phyloP scores from a whole-genome alignment of 1,284 basidiomycete genomes.

The Rhodotorula sp. region DNA sequence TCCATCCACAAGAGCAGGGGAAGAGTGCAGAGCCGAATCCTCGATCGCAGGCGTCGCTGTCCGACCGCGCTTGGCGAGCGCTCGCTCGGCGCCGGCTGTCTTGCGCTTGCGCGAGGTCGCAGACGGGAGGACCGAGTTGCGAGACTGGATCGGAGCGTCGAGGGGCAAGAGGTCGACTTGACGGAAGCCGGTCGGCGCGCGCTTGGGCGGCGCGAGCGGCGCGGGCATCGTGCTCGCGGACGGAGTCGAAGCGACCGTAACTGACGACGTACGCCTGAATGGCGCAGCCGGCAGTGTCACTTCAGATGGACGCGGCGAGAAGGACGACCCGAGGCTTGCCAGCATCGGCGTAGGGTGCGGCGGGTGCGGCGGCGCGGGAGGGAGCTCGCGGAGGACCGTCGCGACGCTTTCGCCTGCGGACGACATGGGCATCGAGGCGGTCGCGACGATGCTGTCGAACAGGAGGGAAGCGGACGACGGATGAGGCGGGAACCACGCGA shows the following conservation, averaged over 20 bases:
- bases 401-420: constrained; percentile 25
- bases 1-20: constrained; percentile 48
- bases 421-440: not conserved
- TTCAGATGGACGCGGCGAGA: not conserved
- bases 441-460: not conserved
- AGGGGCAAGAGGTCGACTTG: constrained; percentile 21
- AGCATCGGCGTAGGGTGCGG: constrained; percentile 43
- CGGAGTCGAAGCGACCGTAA: not conserved
- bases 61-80: constrained; percentile 47
- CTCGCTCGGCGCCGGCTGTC: constrained; percentile 55
- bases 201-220: not conserved
- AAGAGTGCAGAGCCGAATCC: constrained; percentile 47
- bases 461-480: not conserved
- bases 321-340: not conserved
- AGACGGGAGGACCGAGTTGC: constrained; percentile 60
- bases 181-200: constrained; percentile 34
- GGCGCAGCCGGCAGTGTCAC: not conserved
- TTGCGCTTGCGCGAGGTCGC: constrained; percentile 62
- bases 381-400: constrained; percentile 45
- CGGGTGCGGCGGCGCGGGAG: constrained; percentile 51
- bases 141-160: constrained; percentile 46
- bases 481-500: constrained; percentile 16
- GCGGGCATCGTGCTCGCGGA: not conserved
- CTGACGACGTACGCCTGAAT: not conserved
- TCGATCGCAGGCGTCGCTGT: constrained; percentile 46